A percentile compares a stretch with the other conserved stretches of the same genome.
These are phyloP conservation scores for Moniliophthora roreri DNA, from an alignment of 1,284 basidiomycete species.

Conservation along the genomic window DNA sequence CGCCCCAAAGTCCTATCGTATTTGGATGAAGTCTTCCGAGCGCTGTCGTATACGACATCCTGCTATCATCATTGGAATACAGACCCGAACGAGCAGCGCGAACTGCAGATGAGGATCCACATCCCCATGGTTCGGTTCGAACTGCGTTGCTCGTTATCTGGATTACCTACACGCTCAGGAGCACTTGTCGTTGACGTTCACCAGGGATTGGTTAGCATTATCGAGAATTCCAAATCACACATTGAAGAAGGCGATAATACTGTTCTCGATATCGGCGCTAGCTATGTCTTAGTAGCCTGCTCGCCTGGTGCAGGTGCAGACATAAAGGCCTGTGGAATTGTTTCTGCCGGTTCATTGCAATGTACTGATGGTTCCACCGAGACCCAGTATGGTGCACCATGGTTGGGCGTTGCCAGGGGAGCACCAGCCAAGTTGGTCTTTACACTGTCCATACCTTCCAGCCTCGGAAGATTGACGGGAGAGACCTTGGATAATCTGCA, in stretches of 20 bases:
- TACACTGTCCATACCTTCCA: not conserved
- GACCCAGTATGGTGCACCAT: not conserved
- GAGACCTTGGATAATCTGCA: not conserved
- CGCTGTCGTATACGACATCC: not conserved
- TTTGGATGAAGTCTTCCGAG: not conserved
- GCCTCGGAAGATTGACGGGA: not conserved
- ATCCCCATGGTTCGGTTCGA: not conserved
- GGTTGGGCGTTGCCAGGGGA: not conserved
- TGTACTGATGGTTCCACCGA: too few species aligned
- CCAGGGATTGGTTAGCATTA: not conserved
- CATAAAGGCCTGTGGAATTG: not conserved
- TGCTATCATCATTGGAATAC: too few species aligned
- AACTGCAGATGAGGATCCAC: not conserved
- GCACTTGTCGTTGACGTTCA: not conserved
- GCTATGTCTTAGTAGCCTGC: not conserved
- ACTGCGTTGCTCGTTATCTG: not conserved
- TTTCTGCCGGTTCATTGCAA: not conserved
- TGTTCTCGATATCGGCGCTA: not conserved
- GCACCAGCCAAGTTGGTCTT: not conserved
- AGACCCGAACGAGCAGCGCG: not conserved
- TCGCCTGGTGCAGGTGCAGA: not conserved
- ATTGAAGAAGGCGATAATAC: not conserved
- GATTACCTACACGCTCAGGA: slow-evolving; percentile 1
- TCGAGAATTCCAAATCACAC: not conserved
- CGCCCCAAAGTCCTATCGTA: not conserved